Base-by-base conservation (phyloP, 208 protist genomes). In the Trypanosomatidae sp. region DNA sequence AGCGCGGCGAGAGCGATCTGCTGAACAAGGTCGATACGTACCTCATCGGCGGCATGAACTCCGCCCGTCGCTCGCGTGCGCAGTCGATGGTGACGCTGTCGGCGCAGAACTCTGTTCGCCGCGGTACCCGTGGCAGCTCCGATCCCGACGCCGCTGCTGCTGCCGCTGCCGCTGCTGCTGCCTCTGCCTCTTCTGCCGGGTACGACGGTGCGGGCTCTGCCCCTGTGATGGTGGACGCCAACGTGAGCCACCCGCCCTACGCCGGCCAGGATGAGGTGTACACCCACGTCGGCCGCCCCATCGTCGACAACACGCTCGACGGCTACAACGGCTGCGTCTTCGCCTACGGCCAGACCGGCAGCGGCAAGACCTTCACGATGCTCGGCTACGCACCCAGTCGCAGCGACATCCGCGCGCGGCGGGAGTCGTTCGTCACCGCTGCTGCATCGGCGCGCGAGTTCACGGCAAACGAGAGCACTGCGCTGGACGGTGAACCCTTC, bases 281-380 rank as follows among this genome's bases (percentile, higher is more conserved):
- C 82, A 60, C 81, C 49, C 65, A 89, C 64, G 88, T 96, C 1
- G 91, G 91, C 53, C 77, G 80, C 55, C 86, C 91, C 30, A 82
- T 96, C 62, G 74, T 96, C 41, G 75, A 87, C n/a, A 92, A 92
- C 70, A 83, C 87, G 15, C 83, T 97, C 36, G 84, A 93, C 66
- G 92, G 95, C 49, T 93, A 91, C 79, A 94, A 97, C 84, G 91
- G 83, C 41, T 92, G 91, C 65, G 79, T 98, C 55, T 98, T 97
- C 69, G 93, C 92, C 15, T 98, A 97, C 80, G 94, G 94, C 13
- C 90, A 95, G 79, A 98, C 95, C 0, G 88, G 88, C 62, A 88
- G 83, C 59, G 96, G 96, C 79, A 98, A 98, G 79, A 98, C 96
- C 22, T 97, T 97, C 84, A 97, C 96, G 28, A 98, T 98, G 86